These are phyloP conservation scores for Colletotrichum sp. DNA, from an alignment of 2,329 filamentous ascomycete species.

Conservation along the genomic window DNA sequence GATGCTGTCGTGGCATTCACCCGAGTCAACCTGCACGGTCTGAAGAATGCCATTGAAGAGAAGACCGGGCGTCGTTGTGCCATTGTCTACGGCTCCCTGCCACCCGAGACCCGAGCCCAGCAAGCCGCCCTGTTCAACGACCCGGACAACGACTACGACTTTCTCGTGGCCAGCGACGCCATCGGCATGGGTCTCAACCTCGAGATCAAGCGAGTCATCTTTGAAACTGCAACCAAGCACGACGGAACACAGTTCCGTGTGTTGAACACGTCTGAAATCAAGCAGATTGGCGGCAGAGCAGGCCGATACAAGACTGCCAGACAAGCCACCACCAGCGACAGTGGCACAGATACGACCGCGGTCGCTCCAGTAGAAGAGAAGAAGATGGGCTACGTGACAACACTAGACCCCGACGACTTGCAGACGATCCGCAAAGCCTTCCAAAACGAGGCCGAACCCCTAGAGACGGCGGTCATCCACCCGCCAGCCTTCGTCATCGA, in stretches of 20 bases:
- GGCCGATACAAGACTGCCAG: conserved; percentile 82
- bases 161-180: conserved; percentile 90
- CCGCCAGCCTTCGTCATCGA: conserved; percentile 76
- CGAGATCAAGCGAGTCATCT: conserved; percentile 88
- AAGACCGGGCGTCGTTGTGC: conserved; percentile 81
- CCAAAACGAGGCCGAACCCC: conserved; percentile 64
- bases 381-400: conserved; percentile 78
- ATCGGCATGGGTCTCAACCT: conserved; percentile 98
- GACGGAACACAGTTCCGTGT: conserved; percentile 63
- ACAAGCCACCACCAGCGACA: conserved; percentile 44
- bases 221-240: conserved; percentile 79
- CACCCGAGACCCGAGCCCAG: conserved; percentile 89
- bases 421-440: conserved; percentile 67
- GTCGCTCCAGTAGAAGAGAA: conserved; percentile 27
- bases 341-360: neutral
- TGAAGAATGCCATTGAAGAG: conserved; percentile 80
- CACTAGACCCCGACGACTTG: conserved; percentile 75
- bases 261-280: conserved; percentile 79
- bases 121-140: conserved; percentile 96
- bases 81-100: conserved; percentile 90
- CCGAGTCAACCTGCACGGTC: conserved; percentile 77
- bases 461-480: conserved; percentile 75
- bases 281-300: conserved; percentile 93
- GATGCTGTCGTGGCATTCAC: conserved; percentile 92
- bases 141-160: conserved; percentile 94